A percentile compares a stretch with the other conserved stretches of the same genome.
These are phyloP conservation scores for Musa troglodytarum DNA, from an alignment of 176 grass and related monocot species.

Conservation along the genomic window DNA sequence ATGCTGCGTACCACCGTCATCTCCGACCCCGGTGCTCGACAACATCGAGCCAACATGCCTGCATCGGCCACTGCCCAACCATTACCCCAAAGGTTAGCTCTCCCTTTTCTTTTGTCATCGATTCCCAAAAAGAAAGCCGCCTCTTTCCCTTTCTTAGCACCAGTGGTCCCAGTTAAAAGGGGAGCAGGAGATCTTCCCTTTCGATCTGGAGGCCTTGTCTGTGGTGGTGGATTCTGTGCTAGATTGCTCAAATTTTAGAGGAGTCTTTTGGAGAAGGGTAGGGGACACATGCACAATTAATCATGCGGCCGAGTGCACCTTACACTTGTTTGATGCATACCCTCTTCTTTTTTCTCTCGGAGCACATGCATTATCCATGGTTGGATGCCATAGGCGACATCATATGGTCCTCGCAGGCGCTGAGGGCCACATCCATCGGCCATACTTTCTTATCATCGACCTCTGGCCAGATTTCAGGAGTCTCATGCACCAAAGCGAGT, in stretches of 20 bases:
- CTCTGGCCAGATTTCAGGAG: no score
- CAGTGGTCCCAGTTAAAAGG: not conserved
- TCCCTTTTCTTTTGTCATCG: not conserved
- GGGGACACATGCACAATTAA: not conserved
- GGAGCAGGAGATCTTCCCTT: not conserved
- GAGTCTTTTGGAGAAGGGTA: not conserved
- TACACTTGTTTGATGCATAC: not conserved
- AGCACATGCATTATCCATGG: no score
- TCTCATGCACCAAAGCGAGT: no score
- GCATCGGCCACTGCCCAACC: not conserved
- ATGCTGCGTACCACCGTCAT: not conserved
- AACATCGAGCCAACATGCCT: not conserved
- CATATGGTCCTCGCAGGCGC: no score
- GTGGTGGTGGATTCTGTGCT: conserved; percentile 5
- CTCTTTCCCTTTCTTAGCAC: no score
- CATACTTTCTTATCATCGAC: not conserved
- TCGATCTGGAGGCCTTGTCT: conserved; percentile 2
- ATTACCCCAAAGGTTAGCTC: not conserved
- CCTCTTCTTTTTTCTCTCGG: no score
- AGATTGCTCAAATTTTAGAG: conserved; percentile 4
- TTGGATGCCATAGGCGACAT: no score
- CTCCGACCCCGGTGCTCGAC: not conserved
- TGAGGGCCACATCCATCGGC: not conserved
- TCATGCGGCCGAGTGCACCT: not conserved
- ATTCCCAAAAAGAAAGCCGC: not conserved